Evolutionary conservation across 169 alveolate genomes (phyloP).

Genomic region (Miamiensis avidus): DNA sequence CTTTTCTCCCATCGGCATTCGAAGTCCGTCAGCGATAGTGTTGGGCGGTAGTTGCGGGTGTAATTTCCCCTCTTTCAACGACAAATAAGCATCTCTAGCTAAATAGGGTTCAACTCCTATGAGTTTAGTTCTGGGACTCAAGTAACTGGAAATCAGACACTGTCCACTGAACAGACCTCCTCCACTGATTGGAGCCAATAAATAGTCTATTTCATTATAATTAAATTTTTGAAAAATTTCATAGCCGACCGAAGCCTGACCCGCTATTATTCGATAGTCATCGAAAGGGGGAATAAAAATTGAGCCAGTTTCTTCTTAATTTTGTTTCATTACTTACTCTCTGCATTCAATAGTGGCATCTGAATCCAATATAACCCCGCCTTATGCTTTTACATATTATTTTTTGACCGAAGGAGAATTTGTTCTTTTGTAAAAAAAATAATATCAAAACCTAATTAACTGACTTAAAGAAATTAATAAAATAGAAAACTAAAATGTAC

Average conservation of each 20-base stretch:
- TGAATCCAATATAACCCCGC: neutral
- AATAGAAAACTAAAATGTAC: neutral
- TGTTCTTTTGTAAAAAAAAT: neutral
- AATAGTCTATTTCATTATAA: neutral
- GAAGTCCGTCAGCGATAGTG: constrained; percentile 17
- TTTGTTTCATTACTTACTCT: neutral
- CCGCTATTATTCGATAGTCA: neutral
- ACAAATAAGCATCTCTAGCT: constrained; percentile 30
- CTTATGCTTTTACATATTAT: neutral
- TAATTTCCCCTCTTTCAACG: constrained; percentile 4
- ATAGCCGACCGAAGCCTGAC: neutral
- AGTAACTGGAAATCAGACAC: neutral
- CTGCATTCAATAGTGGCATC: neutral
- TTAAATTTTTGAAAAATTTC: neutral
- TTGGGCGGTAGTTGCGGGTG: constrained; percentile 18
- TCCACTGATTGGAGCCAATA: neutral
- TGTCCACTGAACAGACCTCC: constrained; percentile 20
- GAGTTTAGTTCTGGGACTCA: constrained; percentile 17
- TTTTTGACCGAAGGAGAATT: neutral
- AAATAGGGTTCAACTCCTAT: constrained; percentile 19
- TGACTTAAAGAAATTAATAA: neutral
- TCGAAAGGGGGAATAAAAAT: neutral
- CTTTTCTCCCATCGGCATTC: constrained; percentile 18
- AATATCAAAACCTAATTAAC: too few relatives aligned
- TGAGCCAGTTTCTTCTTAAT: neutral